phyloP scores from a whole-genome alignment of 768 basidiomycete species.

The Mycena belliarum region DNA sequence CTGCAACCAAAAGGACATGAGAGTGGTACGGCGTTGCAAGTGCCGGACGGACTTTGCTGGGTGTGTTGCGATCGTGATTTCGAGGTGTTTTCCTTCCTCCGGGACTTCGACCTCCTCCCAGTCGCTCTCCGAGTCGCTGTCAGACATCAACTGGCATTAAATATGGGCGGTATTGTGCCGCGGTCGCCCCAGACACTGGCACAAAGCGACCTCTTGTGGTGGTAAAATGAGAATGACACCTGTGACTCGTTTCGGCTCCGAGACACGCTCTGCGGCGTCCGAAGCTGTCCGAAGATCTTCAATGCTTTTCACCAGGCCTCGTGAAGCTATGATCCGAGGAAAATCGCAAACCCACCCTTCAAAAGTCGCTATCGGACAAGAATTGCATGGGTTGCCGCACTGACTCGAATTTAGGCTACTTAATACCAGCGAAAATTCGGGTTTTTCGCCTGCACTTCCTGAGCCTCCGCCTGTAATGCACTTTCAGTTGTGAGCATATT shows the following conservation, averaged over 20 bases:
- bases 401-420: too few species aligned
- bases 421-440: too few species aligned
- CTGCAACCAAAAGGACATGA: constrained; percentile 24
- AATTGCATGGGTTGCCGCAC: too few species aligned
- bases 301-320: too few species aligned
- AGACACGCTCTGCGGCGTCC: neutral
- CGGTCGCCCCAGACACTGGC: too few species aligned
- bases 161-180: neutral
- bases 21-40: constrained; percentile 1
- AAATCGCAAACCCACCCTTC: too few species aligned
- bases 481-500: too few species aligned
- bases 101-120: constrained; percentile 80
- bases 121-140: constrained; percentile 71
- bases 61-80: constrained; percentile 67
- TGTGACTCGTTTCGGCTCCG: constrained; percentile 10
- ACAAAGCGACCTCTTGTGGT: neutral
- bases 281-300: too few species aligned
- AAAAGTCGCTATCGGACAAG: too few species aligned
- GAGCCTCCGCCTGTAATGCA: too few species aligned
- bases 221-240: neutral
- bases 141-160: constrained; percentile 26
- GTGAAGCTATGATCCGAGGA: too few species aligned
- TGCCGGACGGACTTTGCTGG: constrained; percentile 48
- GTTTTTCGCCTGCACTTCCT: too few species aligned
- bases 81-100: constrained; percentile 53